A percentile compares a stretch with the other conserved stretches of the same genome.
Conservation (phyloP, 495 filamentous ascomycete species). For the Penicillium malachiteum region DNA sequence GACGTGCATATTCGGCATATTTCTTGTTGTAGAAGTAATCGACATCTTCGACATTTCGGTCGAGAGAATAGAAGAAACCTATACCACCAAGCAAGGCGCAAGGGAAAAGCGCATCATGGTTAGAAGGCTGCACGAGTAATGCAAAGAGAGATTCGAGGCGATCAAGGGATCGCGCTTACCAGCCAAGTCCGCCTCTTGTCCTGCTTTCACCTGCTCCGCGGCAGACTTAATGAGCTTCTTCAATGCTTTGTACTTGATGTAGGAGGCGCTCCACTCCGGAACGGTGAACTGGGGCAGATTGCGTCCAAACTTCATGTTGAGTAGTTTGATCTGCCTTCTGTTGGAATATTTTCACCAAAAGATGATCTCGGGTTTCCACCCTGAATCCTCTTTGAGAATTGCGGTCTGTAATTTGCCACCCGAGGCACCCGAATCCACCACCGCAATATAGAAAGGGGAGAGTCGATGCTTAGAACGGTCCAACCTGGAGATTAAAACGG, state of each 20-base stretch:
- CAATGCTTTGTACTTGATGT: constrained; percentile 94
- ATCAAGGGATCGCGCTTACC: constrained; percentile 39
- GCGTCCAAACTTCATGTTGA: constrained; percentile 78
- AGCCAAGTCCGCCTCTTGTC: constrained; percentile 77
- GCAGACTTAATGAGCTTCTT: constrained; percentile 91
- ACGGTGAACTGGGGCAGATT: constrained; percentile 90
- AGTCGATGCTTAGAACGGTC: not conserved
- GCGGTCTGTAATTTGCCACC: not conserved
- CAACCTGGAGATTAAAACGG: constrained; percentile 3
- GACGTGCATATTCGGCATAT: constrained; percentile 74
- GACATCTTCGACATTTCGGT: constrained; percentile 94
- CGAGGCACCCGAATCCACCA: constrained; percentile 2
- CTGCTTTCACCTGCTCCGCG: constrained; percentile 58
- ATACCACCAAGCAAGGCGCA: constrained; percentile 10
- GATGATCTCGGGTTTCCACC: not conserved
- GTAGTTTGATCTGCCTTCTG: not conserved
- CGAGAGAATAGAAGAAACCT: constrained; percentile 94
- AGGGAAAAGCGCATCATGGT: constrained; percentile 13
- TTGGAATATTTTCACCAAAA: not conserved
- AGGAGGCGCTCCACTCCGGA: constrained; percentile 88
- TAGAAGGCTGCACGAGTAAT: constrained; percentile 10
- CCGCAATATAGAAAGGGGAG: not conserved
- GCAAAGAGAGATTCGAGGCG: not conserved
- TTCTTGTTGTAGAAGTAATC: constrained; percentile 96
- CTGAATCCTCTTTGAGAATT: too few relatives aligned